Evolutionary conservation across 1,139 yeast genomes (phyloP).

Genomic region (Candida mesenterica): DNA sequence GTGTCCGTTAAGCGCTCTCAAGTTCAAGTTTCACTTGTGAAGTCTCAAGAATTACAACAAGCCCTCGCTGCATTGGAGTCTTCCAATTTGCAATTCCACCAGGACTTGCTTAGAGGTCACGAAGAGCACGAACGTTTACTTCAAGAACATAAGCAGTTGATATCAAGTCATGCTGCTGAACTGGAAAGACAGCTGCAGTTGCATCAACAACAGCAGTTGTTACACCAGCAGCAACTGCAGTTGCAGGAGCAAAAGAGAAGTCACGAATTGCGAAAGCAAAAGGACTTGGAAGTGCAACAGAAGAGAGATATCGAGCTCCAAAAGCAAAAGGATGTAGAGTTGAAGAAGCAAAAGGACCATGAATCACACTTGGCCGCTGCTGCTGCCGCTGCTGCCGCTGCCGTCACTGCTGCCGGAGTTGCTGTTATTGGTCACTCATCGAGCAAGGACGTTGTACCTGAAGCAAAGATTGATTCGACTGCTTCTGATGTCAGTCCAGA

Average conservation of each 20-base stretch:
- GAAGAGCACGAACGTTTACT: slow-evolving; percentile 17
- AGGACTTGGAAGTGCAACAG: background rate
- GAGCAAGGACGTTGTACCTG: slow-evolving; percentile 3
- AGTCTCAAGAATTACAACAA: slow-evolving; percentile 45
- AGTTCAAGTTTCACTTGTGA: slow-evolving; percentile 58
- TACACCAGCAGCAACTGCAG: slow-evolving; percentile 18
- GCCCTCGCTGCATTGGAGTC: slow-evolving; percentile 29
- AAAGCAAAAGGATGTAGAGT: background rate
- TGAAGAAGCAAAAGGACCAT: slow-evolving; percentile 1
- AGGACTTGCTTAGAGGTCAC: slow-evolving; percentile 25
- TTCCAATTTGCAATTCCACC: slow-evolving; percentile 22
- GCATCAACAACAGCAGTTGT: slow-evolving; percentile 5
- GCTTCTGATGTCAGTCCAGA: too few relatives aligned
- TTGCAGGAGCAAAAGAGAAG: slow-evolving; percentile 38
- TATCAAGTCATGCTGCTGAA: slow-evolving; percentile 4
- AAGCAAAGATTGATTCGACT: too few relatives aligned
- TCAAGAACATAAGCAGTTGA: slow-evolving; percentile 10
- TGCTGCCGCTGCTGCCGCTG: slow-evolving; percentile 18
- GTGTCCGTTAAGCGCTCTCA: slow-evolving; percentile 69
- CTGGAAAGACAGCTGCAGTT: slow-evolving; percentile 8
- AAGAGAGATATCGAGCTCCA: background rate
- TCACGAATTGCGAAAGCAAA: slow-evolving; percentile 14
- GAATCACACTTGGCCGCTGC: slow-evolving; percentile 9
- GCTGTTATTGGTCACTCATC: slow-evolving; percentile 12
- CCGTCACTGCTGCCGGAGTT: slow-evolving; percentile 17